A percentile compares a stretch with the other conserved stretches of the same genome.
Evolutionary conservation across 2,329 filamentous ascomycete species (phyloP).

Genomic region (Trichoderma koningiopsis): DNA sequence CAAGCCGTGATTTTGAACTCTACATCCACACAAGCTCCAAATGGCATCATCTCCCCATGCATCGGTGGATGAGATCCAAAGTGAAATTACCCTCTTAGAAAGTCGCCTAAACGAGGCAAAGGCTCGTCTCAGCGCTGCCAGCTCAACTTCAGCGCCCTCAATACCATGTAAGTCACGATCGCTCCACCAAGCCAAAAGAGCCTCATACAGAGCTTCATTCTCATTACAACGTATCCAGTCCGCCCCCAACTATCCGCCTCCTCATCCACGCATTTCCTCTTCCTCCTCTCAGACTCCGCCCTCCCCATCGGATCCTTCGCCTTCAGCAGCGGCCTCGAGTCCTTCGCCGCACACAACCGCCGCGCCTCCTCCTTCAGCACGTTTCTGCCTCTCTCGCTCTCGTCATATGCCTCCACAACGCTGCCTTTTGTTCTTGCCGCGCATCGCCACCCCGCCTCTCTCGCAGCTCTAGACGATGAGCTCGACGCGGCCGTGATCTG

Average conservation of each 20-base stretch:
- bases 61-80: conserved; percentile 39
- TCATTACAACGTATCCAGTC: neutral
- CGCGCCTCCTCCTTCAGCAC: conserved; percentile 53
- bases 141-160: conserved; percentile 11
- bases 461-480: conserved; percentile 68
- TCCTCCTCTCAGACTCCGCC: conserved; percentile 78
- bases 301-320: conserved; percentile 85
- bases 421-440: conserved; percentile 75
- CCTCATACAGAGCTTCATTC: neutral
- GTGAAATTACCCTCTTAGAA: conserved; percentile 64
- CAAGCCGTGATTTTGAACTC: conserved; percentile 3
- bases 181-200: neutral
- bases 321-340: conserved; percentile 81
- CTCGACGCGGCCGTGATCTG: conserved; percentile 77
- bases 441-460: conserved; percentile 54
- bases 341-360: conserved; percentile 70
- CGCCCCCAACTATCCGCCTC: conserved; percentile 29
- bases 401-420: conserved; percentile 70
- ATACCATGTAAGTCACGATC: neutral
- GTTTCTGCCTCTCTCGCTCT: conserved; percentile 72
- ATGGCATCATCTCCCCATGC: conserved; percentile 19
- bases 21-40: conserved; percentile 23
- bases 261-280: conserved; percentile 62
- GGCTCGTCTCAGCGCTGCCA: conserved; percentile 43
- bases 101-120: conserved; percentile 47